A percentile compares a stretch with the other conserved stretches of the same genome.
phyloP scores from a whole-genome alignment of 2,329 filamentous ascomycete genomes.

The Alternaria ethzedia region DNA sequence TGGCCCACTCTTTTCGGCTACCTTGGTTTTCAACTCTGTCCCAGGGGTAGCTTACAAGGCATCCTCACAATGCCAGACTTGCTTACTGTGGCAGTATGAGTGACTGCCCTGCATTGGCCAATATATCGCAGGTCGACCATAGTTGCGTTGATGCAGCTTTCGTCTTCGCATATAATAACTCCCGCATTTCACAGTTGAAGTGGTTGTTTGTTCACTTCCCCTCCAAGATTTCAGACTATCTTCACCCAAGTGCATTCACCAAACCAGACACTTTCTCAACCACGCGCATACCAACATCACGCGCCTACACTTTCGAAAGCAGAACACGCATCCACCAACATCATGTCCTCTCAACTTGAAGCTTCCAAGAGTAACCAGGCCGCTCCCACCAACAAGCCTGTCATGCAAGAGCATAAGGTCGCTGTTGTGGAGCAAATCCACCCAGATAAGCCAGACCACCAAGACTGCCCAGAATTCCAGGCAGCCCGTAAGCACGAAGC shows the following conservation, averaged over 20 bases:
- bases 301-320: not conserved
- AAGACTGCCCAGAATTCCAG: not conserved
- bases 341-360: not conserved
- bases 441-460: not conserved
- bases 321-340: not conserved
- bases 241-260: not conserved
- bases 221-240: not conserved
- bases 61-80: not conserved
- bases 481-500: not conserved
- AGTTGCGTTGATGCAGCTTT: not conserved
- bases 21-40: not conserved
- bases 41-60: accelerated
- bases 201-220: not conserved
- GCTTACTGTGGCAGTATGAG: not conserved
- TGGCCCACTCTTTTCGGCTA: not conserved
- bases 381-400: not conserved
- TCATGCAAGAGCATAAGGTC: not conserved
- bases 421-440: not conserved
- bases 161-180: not conserved
- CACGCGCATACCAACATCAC: not conserved
- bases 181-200: not conserved
- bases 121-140: not conserved
- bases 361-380: not conserved
- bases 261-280: not conserved
- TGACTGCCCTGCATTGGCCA: not conserved